Evolutionary conservation across 352 stramenopile genomes (phyloP), one percentile per base, ranked within the genome.

Genomic region (Hyaloperonospora brassicae): DNA sequence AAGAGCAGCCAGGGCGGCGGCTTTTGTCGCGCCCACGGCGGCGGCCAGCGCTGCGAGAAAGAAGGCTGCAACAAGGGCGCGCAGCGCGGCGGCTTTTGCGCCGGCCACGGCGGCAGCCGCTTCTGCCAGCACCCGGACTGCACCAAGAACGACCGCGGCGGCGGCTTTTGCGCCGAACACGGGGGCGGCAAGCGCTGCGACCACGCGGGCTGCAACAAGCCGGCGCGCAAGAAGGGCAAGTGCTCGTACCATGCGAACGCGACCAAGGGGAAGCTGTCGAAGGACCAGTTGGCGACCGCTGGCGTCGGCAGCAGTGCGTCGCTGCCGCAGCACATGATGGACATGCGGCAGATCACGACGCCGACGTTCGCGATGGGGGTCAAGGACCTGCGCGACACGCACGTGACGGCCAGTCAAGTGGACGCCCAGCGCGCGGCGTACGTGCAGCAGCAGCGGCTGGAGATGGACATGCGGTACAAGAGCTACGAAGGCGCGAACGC

Each of bases 21-120:
- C 12, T 89, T 73, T 61, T 95, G 84, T 67, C 79, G 84, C 21
- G 88, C 79, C 36, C 86, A 95, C 66, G 86, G 86, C 43, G 84
- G 86, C 30, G 86, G 86, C 62, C 91, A 94, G 76, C 79, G 78
- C 57, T 95, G 86, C 70, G 80, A 81, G 57, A 79, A 84, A 46
- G 72, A 88, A 36, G 79, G 78, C 34, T 95, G 86, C 55, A 76
- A 84, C 64, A 94, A 94, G 72, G 82, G 84, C 42, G 89, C 84
- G 53, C 84, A 94, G 68, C 84, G 82, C 11, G 86, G 84, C 43
- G 82, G 87, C 61, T 93, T 86, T 62, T 95, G 86, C 44, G 86
- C 84, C 11, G 67, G 87, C 23, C 86, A 94, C 66, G 86, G 86
- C 47, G 86, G 86, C 31, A 89, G 79, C 24, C 84, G 86, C 34